Conservation (phyloP, 2,329 filamentous ascomycete genomes). For the Aphanoascus verrucosus region DNA sequence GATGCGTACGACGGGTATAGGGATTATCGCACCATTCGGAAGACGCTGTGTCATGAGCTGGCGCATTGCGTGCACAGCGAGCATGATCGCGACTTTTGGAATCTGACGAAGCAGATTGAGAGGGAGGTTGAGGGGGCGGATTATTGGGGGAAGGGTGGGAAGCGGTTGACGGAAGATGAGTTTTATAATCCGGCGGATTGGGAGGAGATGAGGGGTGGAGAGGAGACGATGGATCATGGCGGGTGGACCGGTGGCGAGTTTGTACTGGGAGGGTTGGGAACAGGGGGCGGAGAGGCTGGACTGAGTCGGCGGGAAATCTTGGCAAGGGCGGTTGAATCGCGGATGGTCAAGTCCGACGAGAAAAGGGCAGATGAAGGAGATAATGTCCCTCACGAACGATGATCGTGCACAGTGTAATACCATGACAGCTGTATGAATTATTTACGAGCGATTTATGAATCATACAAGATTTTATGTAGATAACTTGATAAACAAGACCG, state of each 20-base stretch:
- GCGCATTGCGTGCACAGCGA: conserved; percentile 80
- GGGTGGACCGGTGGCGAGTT: conserved; percentile 73
- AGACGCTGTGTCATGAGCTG: conserved; percentile 88
- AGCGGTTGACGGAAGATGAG: conserved; percentile 48
- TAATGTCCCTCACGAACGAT: not conserved
- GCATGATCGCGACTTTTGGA: conserved; percentile 84
- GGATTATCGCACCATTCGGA: conserved; percentile 82
- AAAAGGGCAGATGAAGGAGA: conserved; percentile 25
- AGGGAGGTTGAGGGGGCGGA: conserved; percentile 70
- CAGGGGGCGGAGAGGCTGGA: conserved; percentile 32
- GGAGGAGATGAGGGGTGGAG: conserved; percentile 40
- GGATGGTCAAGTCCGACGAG: conserved; percentile 44
- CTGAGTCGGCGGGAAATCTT: conserved; percentile 63
- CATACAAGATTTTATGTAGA: not conserved
- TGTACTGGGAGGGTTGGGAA: conserved; percentile 49
- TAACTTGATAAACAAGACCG: not conserved
- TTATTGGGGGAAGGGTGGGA: conserved; percentile 68
- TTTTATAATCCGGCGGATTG: conserved; percentile 51
- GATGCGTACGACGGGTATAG: conserved; percentile 90
- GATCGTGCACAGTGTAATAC: not conserved
- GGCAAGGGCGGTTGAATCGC: conserved; percentile 62
- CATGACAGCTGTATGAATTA: not conserved
- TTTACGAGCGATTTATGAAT: not conserved
- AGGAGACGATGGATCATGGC: conserved; percentile 52
- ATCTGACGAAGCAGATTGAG: conserved; percentile 77